phyloP scores from a whole-genome alignment of 805 yeast genomes.

The Blastobotrys americana region DNA sequence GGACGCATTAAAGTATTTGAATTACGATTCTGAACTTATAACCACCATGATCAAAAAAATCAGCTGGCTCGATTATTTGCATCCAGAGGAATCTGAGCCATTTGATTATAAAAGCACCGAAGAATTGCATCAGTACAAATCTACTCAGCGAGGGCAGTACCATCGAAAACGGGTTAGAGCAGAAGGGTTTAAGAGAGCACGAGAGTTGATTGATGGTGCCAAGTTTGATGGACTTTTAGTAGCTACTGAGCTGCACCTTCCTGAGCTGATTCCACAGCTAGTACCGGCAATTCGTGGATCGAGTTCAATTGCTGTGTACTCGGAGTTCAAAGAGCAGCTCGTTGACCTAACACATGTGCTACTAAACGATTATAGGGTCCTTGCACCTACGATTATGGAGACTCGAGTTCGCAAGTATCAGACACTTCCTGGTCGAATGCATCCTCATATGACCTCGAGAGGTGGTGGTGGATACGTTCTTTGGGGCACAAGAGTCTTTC shows the following conservation, averaged over 20 bases:
- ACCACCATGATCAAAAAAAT: conserved; percentile 57
- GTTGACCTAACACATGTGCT: conserved; percentile 68
- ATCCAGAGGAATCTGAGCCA: conserved; percentile 58
- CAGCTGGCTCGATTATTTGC: conserved; percentile 71
- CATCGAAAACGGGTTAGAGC: conserved; percentile 53
- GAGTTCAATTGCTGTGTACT: conserved; percentile 76
- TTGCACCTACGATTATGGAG: conserved; percentile 79
- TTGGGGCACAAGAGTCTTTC: conserved; percentile 72
- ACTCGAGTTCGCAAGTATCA: conserved; percentile 81
- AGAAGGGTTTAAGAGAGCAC: conserved; percentile 33
- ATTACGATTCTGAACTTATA: conserved; percentile 44
- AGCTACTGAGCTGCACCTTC: conserved; percentile 64
- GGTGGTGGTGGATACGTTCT: conserved; percentile 88
- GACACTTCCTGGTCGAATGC: conserved; percentile 88
- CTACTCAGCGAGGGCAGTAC: conserved; percentile 58
- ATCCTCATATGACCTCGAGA: conserved; percentile 89
- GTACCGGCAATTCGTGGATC: conserved; percentile 72
- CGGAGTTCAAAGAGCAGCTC: conserved; percentile 72
- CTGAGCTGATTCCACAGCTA: conserved; percentile 54
- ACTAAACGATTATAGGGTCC: conserved; percentile 55
- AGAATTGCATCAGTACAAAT: conserved; percentile 48
- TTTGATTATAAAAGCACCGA: conserved; percentile 39
- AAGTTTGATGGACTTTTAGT: conserved; percentile 70
- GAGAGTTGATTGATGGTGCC: conserved; percentile 40
- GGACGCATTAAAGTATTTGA: conserved; percentile 60